Conservation (phyloP, 31 red algal genomes). For the Asparagopsis taxiformis region DNA sequence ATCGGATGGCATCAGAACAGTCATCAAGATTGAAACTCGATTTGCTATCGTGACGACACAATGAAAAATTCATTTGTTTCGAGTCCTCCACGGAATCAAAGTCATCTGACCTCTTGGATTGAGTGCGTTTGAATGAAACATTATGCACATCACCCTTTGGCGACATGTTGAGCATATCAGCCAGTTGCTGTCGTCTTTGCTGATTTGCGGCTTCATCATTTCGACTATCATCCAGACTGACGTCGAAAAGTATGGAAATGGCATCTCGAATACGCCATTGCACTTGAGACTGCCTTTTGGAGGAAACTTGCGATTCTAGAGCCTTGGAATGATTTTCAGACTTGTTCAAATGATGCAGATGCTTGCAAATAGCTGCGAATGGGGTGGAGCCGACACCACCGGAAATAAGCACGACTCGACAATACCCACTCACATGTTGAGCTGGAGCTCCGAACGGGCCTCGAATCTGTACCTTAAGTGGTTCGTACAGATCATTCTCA, state of each 20-base stretch:
- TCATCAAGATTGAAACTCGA: background rate
- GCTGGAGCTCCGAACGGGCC: conserved; percentile 86
- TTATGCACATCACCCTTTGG: background rate
- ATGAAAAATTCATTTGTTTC: background rate
- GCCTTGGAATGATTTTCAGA: background rate
- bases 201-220: background rate
- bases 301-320: background rate
- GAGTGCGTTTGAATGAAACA: too few species aligned
- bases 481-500: conserved; percentile 20
- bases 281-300: background rate
- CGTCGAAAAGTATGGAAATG: background rate
- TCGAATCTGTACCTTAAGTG: conserved; percentile 41
- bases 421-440: conserved; percentile 73
- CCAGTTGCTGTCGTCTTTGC: conserved; percentile 4
- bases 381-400: conserved; percentile 89
- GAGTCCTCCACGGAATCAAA: background rate
- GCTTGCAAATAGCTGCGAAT: conserved; percentile 64
- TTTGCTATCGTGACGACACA: background rate
- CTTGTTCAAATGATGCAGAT: conserved; percentile 40
- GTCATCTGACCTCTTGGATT: too few species aligned
- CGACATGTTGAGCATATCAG: conserved; percentile 15
- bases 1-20: background rate
- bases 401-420: conserved; percentile 75
- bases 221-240: background rate
- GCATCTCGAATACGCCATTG: background rate